Evolutionary conservation across 176 grass and related monocot species (phyloP), one percentile per base, ranked within the genome.

Genomic region (Thinopyrum elongatum): DNA sequence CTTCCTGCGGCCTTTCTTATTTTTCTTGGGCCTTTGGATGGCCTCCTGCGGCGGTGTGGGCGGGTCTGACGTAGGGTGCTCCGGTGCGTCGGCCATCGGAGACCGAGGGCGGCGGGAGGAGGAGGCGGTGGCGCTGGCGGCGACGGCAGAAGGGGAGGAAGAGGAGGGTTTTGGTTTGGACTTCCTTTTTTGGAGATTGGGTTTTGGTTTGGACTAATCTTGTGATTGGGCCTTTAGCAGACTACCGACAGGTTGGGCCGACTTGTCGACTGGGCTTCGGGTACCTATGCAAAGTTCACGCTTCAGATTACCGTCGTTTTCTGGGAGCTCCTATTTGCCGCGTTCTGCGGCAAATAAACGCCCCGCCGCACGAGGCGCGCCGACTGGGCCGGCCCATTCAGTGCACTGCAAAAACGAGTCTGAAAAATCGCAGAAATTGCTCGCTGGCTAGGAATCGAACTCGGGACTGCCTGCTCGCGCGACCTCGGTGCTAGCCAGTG

Each of bases 1-100:
- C 80, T 86, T 86, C 33, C 41, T 44, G 29, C 58, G 38, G 30
- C 47, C 51, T 8, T 77, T 87, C 65, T 39, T 76, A 27, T 82
- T 92, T 61, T 7, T 75, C 80, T 78, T 92, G 0, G 29, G 4
- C 10, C 2, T 59, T 19, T 34, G 17, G 17, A 11, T 83, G 1
- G 74, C 3, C 65, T 88, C 67, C 57, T 31, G 82, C 3, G 74
- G 83, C 11, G 83, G 74, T 62, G 83, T 47, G 47, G 85, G 72
- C 29, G 80, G 80, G 1, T 26, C 80, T 34, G 85, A 25, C 35
- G 66, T 44, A 33, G 8, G 12, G 74, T 53, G 84, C 79, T 10
- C 53, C 66, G 74, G 65, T 49, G 57, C 58, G 47, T 79, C 85
- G 59, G 75, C 89, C 89, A 87, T 90, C 75, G 46, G 44, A 42